Percentiles rank a stretch among this genome's conserved stretches.
These are phyloP conservation scores for Rhododendron mucronatum DNA, from an alignment of 148 eudicot species.

Conservation along the genomic window DNA sequence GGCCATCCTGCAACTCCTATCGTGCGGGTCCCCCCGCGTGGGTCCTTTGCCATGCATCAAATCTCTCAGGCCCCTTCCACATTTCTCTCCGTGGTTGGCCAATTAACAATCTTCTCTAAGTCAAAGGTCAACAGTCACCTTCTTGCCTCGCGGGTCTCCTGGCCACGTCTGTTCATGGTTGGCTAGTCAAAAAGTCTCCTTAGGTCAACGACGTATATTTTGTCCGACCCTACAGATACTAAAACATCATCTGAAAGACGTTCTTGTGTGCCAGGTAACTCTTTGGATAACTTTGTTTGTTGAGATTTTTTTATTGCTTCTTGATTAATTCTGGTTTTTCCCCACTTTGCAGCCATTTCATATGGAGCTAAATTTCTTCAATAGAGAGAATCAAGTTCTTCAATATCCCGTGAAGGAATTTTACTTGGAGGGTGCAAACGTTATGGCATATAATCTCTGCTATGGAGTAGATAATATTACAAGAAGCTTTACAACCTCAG, in stretches of 20 bases:
- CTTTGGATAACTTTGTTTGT: conserved; percentile 5
- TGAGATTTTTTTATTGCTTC: background rate
- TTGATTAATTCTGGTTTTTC: conserved; percentile 5
- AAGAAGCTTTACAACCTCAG: conserved; percentile 80
- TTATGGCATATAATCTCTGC: conserved; percentile 76
- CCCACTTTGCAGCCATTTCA: conserved; percentile 65
- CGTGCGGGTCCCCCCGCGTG: no score
- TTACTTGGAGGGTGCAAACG: conserved; percentile 76
- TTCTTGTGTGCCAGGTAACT: conserved; percentile 90
- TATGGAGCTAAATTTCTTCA: conserved; percentile 91
- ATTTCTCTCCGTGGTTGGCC: no score
- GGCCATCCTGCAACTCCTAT: no score
- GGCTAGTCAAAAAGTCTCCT: no score
- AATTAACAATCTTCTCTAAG: no score
- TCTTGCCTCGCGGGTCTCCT: no score
- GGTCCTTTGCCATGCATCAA: no score
- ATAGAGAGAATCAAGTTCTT: conserved; percentile 75
- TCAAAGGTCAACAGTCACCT: no score
- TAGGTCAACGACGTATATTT: no score
- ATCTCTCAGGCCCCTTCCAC: no score
- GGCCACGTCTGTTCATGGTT: no score
- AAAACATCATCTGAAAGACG: conserved; percentile 60
- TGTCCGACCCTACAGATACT: conserved; percentile 18
- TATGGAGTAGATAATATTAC: conserved; percentile 84
- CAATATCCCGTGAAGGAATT: conserved; percentile 93